Evolutionary conservation across 768 basidiomycete species (phyloP), one percentile per base, ranked within the genome.

Genomic region (Amanita phalloides): DNA sequence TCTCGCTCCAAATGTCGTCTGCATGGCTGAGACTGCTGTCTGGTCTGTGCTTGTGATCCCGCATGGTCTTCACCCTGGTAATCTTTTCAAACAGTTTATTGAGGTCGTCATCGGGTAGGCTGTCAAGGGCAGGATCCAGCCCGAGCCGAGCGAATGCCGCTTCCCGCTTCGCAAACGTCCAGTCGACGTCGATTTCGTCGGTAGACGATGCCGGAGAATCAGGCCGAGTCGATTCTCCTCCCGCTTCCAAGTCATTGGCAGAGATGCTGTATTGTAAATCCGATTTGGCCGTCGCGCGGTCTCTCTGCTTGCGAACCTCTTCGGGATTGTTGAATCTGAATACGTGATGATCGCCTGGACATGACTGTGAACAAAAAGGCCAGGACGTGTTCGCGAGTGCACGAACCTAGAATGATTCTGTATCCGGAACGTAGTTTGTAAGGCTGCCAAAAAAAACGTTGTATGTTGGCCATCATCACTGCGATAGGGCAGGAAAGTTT

Each of bases 321-420:
- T 93, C 90, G 0, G 92, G 92, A 61, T 95, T 88, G 62, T 90
- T 98, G 68, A 96, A 98, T 14, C 96, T 81, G 67, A 99, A 99
- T 51, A 98, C 93, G 69, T 99, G 96, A 57, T 92, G 84, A 58
- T 97, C 94, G 49, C 95, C 90, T 53, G 49, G 53, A 53, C 51
- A 30, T 2, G 25, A 17, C 6, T 3, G 35, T 51, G 52, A 53
- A 20, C 43, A 56, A 36, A 50, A 48, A 45, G 53, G 23, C 33
- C 53, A 23, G 8, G 9, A 25, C 54, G 53, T 55, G 55, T 58
- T 21, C n/a, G 36, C 30, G 49, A 46, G 30, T 56, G 42, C 45
- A 68, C 78, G 53, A 60, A 90, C 89, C 95, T 47, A 99, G 78
- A 64, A 99, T 99, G 61, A 99, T 90, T 28, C 96, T 89, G 66